Base-by-base conservation (phyloP, 2,329 filamentous ascomycete genomes). In the Zalaria sp. region DNA sequence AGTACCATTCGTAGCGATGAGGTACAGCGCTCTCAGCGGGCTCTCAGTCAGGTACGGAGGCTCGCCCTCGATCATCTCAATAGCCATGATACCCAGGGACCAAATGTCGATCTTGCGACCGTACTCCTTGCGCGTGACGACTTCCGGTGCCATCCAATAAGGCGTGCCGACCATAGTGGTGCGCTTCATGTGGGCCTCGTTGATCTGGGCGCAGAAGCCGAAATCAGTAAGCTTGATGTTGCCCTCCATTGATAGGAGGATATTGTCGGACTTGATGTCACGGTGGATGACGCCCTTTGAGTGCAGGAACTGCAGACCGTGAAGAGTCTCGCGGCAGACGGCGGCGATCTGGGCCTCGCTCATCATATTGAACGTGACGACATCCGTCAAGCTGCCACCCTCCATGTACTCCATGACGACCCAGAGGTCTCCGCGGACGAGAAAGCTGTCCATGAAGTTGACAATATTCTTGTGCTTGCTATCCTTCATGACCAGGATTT, bases 401-500 rank as follows among this genome's bases (percentile, higher is more conserved):
- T 98, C 89, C 91, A 98, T 98, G 57, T 89, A 98, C 65, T 98
- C 91, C 91, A 98, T 98, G 29, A 96, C 86, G 1, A 98, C 91
- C 91, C 91, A 98, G 27, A 98, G 68, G 61, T 96, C 91, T 35
- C 89, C 84, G 8, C 77, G 75, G 44, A 88, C 82, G 7, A 98
- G 71, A 61, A 88, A 96, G 60, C 88, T 95, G 67, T 96, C 91
- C 66, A 96, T 89, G 63, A 96, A 98, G 63, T 98, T 98, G 64
- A 98, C 91, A 63, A 98, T 93, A 59, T 96, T 96, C 55, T 87
- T 89, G 59, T 98, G 91, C 44, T 85, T 91, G 69, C 88, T 95
- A 56, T 96, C 91, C 67, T 93, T 94, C 91, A 98, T 98, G 44
- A 98, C 91, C 44, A 98, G 66, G 51, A 98, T 98, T 60, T 98